Evolutionary conservation across 2,329 filamentous ascomycete species (phyloP), one percentile per base, ranked within the genome.

Genomic region (Uncinocarpus reesii): DNA sequence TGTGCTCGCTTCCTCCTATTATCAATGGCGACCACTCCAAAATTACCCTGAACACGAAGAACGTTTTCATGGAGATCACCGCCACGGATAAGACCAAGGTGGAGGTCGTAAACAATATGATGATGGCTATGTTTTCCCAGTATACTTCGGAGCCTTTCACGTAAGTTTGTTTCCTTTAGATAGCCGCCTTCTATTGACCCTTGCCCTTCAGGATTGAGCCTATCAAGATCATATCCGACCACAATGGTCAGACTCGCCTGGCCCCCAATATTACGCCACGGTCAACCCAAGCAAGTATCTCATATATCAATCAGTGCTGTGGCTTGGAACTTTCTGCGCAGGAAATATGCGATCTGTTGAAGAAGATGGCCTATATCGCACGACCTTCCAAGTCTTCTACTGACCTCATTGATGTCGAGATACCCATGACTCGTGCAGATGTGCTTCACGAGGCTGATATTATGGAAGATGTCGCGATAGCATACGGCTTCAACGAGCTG

Each of bases 11-110:
- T 60, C 92, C 92, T 1, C 92, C 92, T 15, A 96, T 98, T 60
- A 98, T 98, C 75, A 98, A 98, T 71, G 81, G 89, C 60, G 80
- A 98, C 62, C 89, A 92, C 70, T 95, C 89, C 60, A 98, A 98
- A 71, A 98, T 98, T 64, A 87, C 82, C 6, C 71, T 93, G 37
- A 72, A 93, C 64, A 96, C 89, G 50, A 90, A 78, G 62, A 95
- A 98, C 61, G 80, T 98, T 61, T 86, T 98, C 68, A 93, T 98
- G 65, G 92, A 98, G 69, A 88, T 95, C 60, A 98, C 92, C 6
- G 93, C 89, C 34, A 90, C 88, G 34, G 92, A 98, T 65, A 82
- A 84, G 63, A 98, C 93, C 23, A 98, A 98, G 73, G 78, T 96
- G 37, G 89, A 95, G 58, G 86, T 98, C 55, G 90, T 95, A 52